Base-by-base conservation (phyloP, 2,329 filamentous ascomycete species). In the Xylariaceae sp. region DNA sequence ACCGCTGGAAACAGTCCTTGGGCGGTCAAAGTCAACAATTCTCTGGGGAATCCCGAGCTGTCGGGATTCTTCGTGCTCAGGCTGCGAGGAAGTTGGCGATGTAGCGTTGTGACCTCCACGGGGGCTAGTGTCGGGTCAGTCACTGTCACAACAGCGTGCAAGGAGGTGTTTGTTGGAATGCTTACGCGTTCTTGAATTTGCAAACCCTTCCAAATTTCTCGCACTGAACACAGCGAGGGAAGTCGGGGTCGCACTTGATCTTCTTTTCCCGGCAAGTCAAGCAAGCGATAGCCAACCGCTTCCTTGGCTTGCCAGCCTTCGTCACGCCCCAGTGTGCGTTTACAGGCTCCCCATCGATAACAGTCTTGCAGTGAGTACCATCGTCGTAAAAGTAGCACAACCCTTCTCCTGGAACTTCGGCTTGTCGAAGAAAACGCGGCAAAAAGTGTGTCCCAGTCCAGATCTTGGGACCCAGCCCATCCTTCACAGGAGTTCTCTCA, bases 211-310 rank as follows among this genome's bases (percentile, higher is more conserved):
- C 88, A 61, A 92, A 92, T 69, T 95, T 95, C 63, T 93, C 86
- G 64, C 91, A 96, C 67, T 95, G 90, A 43, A 91, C 80, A 58
- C 91, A 96, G 56, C 88, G 89, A 32, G 87, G 87, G 54, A 82
- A 85, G 57, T 91, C 89, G 2, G 90, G 91, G 54, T 95, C 89
- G 61, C 91, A 96, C 67, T 95, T 95, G 70, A 96, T 95, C 75
- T 95, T 96, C 80, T 95, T 96, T 69, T 95, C 90, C 40, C 91
- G 81, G 64, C 91, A 96, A 11, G 89, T 93, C 47, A 95, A 77
- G 62, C 91, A 96, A 35, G 62, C 57, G 64, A 95, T 90, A 20
- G 91, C 90, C 45, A 95, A 75, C 45, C 91, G 79, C 70, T 96
- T 96, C 55, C 91, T 81, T 38, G 91, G 90, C 70, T 95, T 95